Evolutionary conservation across 257 asterid genomes (phyloP).

Genomic region (Leptodermis oblonga): DNA sequence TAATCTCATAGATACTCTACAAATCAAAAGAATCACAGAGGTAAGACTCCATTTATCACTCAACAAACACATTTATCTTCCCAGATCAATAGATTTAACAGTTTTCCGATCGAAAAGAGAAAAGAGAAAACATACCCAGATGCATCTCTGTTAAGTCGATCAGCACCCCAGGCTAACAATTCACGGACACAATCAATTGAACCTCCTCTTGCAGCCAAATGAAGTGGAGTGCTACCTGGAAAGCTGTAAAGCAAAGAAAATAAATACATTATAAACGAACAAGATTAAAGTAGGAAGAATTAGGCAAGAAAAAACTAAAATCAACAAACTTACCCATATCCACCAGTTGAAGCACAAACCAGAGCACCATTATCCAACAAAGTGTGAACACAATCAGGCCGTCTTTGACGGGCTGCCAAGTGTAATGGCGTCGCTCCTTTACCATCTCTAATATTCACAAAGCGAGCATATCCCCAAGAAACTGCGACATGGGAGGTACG

Average conservation of each 20-base stretch:
- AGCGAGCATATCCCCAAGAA: constrained; percentile 93
- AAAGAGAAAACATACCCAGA: constrained; percentile 55
- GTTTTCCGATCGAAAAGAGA: neutral
- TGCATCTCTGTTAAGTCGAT: constrained; percentile 75
- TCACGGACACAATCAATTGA: constrained; percentile 92
- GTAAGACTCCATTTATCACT: neutral
- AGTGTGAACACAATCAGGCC: constrained; percentile 63
- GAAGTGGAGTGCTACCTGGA: constrained; percentile 93
- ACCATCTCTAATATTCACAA: constrained; percentile 88
- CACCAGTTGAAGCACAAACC: constrained; percentile 78
- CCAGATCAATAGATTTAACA: neutral
- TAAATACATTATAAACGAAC: neutral
- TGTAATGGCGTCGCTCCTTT: constrained; percentile 97
- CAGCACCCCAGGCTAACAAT: constrained; percentile 92
- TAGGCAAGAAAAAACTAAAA: neutral
- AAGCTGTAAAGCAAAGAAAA: constrained; percentile 39
- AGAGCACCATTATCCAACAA: constrained; percentile 81
- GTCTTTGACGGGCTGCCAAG: constrained; percentile 82
- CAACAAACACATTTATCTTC: neutral
- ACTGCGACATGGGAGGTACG: constrained; percentile 66
- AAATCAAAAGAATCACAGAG: neutral
- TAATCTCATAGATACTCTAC: neutral
- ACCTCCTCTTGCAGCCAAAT: constrained; percentile 97
- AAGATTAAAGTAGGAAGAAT: neutral
- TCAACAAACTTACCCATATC: constrained; percentile 51